Base-by-base conservation (phyloP, 2,329 filamentous ascomycete genomes). In the Botrytis squamosa region DNA sequence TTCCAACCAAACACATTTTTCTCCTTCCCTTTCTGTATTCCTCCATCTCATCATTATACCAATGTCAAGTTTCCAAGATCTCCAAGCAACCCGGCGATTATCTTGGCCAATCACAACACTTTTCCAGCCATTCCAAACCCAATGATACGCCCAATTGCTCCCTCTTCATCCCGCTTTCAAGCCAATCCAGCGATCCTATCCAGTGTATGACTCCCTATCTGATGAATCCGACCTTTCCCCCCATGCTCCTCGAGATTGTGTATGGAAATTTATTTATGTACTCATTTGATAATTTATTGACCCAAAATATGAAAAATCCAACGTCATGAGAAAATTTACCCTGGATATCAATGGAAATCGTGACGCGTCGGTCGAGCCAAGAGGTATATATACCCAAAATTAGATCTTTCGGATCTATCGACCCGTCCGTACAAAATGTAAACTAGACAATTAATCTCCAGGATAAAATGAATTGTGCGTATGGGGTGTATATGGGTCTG, bases 401-500 rank as follows among this genome's bases (percentile, higher is more conserved):
- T n/a, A 55, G 12, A 55, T 55, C 25, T 5, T 6, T 46, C 29
- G 36, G 5, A 52, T 57, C 25, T 10, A 57, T 57, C n/a, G 49
- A 57, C 42, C 36, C 66, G 25, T 33, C 36, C 25, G 66, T 42
- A 42, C 29, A 8, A 12, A 57, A 42, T 9, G 18, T 25, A 57
- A 42, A 33, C 38, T 68, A 68, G 46, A 57, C 22, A 25, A 68
- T 57, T 57, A 57, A 68, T 68, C 18, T 55, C 25, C 49, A 29
- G n/a, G 49, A n/a, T 16, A 57, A 3, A 25, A 42, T 9, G 29
- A 10, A 25, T 44, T 42, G 36, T 42, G 66, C 20, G 66, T 57
- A 29, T 42, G 1, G n/a, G 36, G 20, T 49, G 7, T 36, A 36
- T n/a, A 12, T 33, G 14, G 16, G 25, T 6, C 6, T 57, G 20